Evolutionary conservation across 2,329 filamentous ascomycete genomes (phyloP).

Genomic region (Cytospora piceicola): DNA sequence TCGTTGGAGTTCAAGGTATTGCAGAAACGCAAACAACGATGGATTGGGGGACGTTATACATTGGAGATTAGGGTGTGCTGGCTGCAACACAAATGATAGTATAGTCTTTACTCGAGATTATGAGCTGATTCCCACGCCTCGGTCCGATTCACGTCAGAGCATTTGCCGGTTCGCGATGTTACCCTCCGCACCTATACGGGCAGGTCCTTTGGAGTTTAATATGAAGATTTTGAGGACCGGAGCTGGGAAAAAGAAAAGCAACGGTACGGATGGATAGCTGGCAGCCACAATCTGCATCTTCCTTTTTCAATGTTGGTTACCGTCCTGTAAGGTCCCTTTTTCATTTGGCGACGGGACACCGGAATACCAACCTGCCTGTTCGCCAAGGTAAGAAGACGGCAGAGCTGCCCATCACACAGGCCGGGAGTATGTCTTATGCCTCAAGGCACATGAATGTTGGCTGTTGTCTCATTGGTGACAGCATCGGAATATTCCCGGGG

Average conservation of each 20-base stretch:
- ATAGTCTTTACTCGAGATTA: slow-evolving; percentile 6
- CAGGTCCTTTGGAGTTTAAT: background rate
- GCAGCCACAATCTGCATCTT: background rate
- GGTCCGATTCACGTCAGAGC: background rate
- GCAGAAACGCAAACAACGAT: slow-evolving; percentile 2
- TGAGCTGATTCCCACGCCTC: background rate
- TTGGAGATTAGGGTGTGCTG: background rate
- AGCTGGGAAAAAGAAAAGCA: background rate
- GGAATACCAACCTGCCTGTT: background rate
- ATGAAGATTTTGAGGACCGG: background rate
- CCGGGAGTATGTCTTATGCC: too few species aligned
- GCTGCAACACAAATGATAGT: slow-evolving; percentile 4
- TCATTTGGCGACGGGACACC: background rate
- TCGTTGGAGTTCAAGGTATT: slow-evolving; percentile 16
- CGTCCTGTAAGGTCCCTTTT: background rate
- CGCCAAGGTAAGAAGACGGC: too few species aligned
- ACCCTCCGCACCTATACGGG: background rate
- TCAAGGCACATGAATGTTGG: too few species aligned
- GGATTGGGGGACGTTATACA: background rate
- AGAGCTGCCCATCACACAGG: too few species aligned
- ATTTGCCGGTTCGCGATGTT: background rate
- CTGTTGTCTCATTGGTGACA: background rate
- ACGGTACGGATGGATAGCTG: background rate
- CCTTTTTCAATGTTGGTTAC: background rate
- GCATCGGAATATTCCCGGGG: background rate